Evolutionary conservation across 2,329 filamentous ascomycete genomes (phyloP).

Genomic region (Aspergillus sp.): DNA sequence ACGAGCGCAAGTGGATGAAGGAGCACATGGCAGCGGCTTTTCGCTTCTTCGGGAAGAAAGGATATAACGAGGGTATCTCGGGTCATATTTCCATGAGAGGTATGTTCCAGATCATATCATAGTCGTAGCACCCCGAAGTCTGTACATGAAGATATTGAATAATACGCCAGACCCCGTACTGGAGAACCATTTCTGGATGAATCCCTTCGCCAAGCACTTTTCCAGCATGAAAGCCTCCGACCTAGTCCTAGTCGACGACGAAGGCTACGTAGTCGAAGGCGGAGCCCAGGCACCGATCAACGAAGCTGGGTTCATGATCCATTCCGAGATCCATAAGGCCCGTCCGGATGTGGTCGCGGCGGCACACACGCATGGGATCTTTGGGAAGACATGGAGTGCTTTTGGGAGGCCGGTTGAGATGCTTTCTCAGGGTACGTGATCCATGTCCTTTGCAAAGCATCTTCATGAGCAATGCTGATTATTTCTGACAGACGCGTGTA

Average conservation of each 20-base stretch:
- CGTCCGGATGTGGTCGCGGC: slow-evolving; percentile 52
- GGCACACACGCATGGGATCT: slow-evolving; percentile 51
- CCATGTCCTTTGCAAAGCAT: background rate
- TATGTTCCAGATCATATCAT: slow-evolving; percentile 2
- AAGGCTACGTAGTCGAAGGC: slow-evolving; percentile 35
- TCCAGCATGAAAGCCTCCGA: slow-evolving; percentile 35
- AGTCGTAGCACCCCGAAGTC: too few species aligned
- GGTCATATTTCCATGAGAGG: slow-evolving; percentile 37
- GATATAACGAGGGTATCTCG: slow-evolving; percentile 35
- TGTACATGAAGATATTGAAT: too few species aligned
- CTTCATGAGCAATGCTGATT: background rate
- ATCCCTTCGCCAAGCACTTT: slow-evolving; percentile 34
- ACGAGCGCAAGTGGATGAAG: slow-evolving; percentile 47
- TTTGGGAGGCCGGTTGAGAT: slow-evolving; percentile 53
- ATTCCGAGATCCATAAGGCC: slow-evolving; percentile 51
- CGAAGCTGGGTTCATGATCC: slow-evolving; percentile 51
- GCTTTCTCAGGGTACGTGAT: slow-evolving; percentile 47
- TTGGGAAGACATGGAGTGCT: slow-evolving; percentile 55
- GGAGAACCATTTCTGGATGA: slow-evolving; percentile 35
- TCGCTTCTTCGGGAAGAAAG: slow-evolving; percentile 34
- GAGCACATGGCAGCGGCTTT: slow-evolving; percentile 40
- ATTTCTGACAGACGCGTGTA: slow-evolving; percentile 26
- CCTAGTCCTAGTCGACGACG: slow-evolving; percentile 32
- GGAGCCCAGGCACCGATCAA: slow-evolving; percentile 34
- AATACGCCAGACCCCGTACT: slow-evolving; percentile 24